phyloP scores from a whole-genome alignment of 805 yeast genomes.

The Starmera amethionina region DNA sequence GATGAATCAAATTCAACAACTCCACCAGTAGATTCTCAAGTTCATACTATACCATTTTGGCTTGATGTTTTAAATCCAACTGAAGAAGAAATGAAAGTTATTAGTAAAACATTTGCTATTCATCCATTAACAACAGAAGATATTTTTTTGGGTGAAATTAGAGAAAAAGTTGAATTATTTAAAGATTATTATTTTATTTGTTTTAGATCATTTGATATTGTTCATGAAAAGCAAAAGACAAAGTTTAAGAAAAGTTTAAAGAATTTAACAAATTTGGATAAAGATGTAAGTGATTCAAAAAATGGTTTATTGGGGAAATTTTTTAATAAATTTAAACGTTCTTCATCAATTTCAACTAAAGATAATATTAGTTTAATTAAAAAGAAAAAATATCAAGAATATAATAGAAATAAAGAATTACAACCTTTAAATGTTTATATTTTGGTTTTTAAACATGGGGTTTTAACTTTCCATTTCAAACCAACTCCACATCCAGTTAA shows the following conservation, averaged over 20 bases:
- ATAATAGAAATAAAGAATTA: constrained; percentile 39
- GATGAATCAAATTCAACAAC: constrained; percentile 3
- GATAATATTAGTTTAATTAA: constrained; percentile 4
- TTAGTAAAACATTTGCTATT: constrained; percentile 84
- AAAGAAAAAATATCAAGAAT: no score
- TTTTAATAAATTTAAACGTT: constrained; percentile 7
- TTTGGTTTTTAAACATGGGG: constrained; percentile 85
- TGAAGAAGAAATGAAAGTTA: constrained; percentile 91
- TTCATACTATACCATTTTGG: constrained; percentile 73
- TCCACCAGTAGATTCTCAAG: constrained; percentile 6
- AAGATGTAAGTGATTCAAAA: no score
- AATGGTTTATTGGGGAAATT: no score
- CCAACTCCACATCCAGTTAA: constrained; percentile 96
- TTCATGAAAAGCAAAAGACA: constrained; percentile 53
- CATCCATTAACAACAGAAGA: constrained; percentile 97
- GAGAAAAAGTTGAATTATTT: constrained; percentile 92
- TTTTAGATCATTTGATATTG: constrained; percentile 76
- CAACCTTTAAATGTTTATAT: constrained; percentile 90
- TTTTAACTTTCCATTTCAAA: constrained; percentile 85
- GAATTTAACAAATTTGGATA: neutral
- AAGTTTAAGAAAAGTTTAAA: constrained; percentile 19
- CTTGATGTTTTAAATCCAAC: constrained; percentile 87
- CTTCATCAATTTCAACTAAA: constrained; percentile 4
- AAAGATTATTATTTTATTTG: constrained; percentile 87
- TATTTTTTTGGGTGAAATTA: constrained; percentile 82